Conservation (phyloP, 2,329 filamentous ascomycete genomes). For the Chaetomium olivaceum region DNA sequence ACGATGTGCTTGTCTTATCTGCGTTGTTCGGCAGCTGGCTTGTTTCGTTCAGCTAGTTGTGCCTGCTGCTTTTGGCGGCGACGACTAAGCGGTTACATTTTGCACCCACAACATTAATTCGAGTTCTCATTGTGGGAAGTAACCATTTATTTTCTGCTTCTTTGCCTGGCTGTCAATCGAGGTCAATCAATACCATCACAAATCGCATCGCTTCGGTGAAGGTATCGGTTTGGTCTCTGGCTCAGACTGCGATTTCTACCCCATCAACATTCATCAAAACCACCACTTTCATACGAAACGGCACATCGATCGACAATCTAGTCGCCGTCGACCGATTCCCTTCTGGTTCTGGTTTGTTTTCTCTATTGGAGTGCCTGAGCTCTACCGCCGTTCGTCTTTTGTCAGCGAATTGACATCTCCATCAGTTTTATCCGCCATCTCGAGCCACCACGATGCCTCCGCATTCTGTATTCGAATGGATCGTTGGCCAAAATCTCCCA, state of each 20-base stretch:
- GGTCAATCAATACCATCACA: neutral
- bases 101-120: neutral
- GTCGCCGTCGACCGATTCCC: neutral
- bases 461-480: constrained; percentile 44
- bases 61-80: neutral
- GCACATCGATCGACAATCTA: neutral
- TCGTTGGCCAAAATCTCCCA: constrained; percentile 42
- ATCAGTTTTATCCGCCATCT: neutral
- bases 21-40: neutral
- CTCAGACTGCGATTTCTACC: neutral
- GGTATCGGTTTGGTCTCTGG: neutral
- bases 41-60: neutral
- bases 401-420: neutral
- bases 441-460: constrained; percentile 39
- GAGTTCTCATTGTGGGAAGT: neutral
- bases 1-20: neutral
- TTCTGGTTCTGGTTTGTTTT: neutral
- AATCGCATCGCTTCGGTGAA: neutral
- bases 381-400: neutral
- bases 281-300: neutral
- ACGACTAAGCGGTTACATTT: constrained; percentile 9
- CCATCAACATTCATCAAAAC: neutral
- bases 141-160: neutral
- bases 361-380: neutral
- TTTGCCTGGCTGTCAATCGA: neutral